Evolutionary conservation across 1,284 basidiomycete genomes (phyloP).

Genomic region (Leccinum angustisporum): DNA sequence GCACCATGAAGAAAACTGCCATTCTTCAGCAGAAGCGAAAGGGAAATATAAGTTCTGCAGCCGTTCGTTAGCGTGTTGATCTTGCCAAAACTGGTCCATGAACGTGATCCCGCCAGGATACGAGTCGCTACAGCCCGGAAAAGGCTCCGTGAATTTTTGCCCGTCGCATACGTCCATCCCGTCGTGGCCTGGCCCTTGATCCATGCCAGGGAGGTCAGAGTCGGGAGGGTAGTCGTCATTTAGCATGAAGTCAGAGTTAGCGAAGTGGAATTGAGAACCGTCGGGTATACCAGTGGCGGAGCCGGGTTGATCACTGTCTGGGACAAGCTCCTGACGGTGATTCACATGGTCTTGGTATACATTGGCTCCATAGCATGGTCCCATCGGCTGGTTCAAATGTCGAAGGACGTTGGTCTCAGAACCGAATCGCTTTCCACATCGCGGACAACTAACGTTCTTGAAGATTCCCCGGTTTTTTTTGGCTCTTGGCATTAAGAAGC

Average conservation of each 20-base stretch:
- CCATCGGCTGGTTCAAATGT: background rate
- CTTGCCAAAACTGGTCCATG: background rate
- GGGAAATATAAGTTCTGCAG: background rate
- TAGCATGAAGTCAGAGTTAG: no score
- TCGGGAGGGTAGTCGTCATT: no score
- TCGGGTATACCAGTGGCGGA: background rate
- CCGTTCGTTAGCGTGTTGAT: background rate
- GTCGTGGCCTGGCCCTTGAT: no score
- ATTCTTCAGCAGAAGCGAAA: background rate
- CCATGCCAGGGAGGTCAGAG: no score
- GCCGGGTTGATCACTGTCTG: background rate
- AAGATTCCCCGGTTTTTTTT: background rate
- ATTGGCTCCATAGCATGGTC: background rate
- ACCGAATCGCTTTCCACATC: background rate
- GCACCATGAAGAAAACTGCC: background rate
- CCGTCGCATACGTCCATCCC: no score
- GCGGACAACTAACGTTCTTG: background rate
- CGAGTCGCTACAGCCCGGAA: background rate
- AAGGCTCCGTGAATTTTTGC: background rate
- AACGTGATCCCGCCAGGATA: background rate
- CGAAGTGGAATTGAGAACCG: no score
- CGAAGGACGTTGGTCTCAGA: background rate
- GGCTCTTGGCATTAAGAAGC: background rate
- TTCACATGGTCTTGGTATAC: background rate
- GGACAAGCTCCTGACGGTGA: background rate